Conservation (phyloP, 129 eudicot species). For the Dittrichia graveolens region DNA sequence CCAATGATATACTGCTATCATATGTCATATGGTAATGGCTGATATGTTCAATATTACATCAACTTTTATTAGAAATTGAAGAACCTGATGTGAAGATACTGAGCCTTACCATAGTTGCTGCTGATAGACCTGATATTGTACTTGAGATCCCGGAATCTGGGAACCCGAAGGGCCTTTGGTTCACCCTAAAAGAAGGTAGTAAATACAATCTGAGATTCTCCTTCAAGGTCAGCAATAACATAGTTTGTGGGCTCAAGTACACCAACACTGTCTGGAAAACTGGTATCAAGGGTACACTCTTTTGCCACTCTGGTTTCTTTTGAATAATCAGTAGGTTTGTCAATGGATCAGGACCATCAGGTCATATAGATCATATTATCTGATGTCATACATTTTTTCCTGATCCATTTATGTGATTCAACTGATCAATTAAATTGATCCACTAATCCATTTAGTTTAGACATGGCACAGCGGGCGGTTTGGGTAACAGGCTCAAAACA, state of each 20-base stretch:
- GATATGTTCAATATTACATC: constrained; percentile 13
- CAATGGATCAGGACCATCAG: not conserved
- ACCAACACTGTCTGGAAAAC: constrained; percentile 74
- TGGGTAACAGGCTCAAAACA: not conserved
- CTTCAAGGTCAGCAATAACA: constrained; percentile 65
- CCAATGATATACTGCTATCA: not conserved
- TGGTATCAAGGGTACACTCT: constrained; percentile 63
- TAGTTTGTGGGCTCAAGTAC: constrained; percentile 79
- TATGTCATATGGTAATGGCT: not conserved
- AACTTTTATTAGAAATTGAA: constrained; percentile 40
- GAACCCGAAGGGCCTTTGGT: constrained; percentile 65
- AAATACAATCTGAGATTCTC: constrained; percentile 56
- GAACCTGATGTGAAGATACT: constrained; percentile 74
- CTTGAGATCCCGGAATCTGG: constrained; percentile 69
- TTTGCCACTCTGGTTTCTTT: not conserved
- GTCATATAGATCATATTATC: not conserved
- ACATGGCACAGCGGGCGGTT: not conserved
- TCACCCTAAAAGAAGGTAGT: constrained; percentile 75
- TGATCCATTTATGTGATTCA: not conserved
- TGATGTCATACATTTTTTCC: not conserved
- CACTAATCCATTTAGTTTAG: not conserved
- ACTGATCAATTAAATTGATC: constrained; percentile 1
- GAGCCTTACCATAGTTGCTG: constrained; percentile 56
- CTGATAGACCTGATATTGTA: constrained; percentile 57
- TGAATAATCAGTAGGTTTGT: constrained; percentile 1